Percentiles rank a stretch among this genome's conserved stretches.
phyloP scores from a whole-genome alignment of 768 basidiomycete genomes.

The Kwoniella pini region DNA sequence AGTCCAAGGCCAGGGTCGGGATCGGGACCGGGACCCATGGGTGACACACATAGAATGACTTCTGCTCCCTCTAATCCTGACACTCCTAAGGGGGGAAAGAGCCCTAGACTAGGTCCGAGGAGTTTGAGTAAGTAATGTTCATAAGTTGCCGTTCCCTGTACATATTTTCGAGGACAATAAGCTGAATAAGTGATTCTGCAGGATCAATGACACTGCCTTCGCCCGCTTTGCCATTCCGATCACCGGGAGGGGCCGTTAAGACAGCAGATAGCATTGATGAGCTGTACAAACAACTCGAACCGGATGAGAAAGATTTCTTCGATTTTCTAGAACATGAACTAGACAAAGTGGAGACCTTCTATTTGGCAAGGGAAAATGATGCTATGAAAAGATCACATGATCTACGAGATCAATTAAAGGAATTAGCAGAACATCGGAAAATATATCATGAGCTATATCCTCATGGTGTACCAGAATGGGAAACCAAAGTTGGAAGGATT shows the following conservation, averaged over 20 bases:
- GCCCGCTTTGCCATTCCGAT: slow-evolving; percentile 1
- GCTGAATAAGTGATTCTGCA: slow-evolving; percentile 1
- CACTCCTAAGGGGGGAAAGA: slow-evolving; percentile 1
- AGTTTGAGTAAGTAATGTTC: slow-evolving; percentile 43
- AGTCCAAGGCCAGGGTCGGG: slow-evolving; percentile 12
- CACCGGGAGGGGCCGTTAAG: slow-evolving; percentile 21
- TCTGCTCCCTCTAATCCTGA: not conserved
- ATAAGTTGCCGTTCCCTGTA: too few relatives aligned
- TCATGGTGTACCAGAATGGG: slow-evolving; percentile 43
- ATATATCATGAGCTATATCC: slow-evolving; percentile 54
- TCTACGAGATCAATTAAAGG: slow-evolving; percentile 70
- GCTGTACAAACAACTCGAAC: slow-evolving; percentile 61
- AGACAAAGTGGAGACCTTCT: slow-evolving; percentile 83
- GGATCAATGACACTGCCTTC: slow-evolving; percentile 36
- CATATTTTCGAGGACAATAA: too few relatives aligned
- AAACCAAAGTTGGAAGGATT: slow-evolving; percentile 33
- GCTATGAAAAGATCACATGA: slow-evolving; percentile 54
- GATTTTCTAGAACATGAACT: slow-evolving; percentile 73
- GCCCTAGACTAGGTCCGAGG: slow-evolving; percentile 15
- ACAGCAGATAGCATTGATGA: slow-evolving; percentile 50
- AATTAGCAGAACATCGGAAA: slow-evolving; percentile 69
- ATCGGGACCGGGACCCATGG: too few relatives aligned
- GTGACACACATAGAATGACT: not conserved
- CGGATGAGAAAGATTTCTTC: slow-evolving; percentile 72
- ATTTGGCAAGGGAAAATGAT: slow-evolving; percentile 69